Evolutionary conservation across 306 rosid species (phyloP), one percentile per base, ranked within the genome.

Genomic region (Phaseolus lunatus): DNA sequence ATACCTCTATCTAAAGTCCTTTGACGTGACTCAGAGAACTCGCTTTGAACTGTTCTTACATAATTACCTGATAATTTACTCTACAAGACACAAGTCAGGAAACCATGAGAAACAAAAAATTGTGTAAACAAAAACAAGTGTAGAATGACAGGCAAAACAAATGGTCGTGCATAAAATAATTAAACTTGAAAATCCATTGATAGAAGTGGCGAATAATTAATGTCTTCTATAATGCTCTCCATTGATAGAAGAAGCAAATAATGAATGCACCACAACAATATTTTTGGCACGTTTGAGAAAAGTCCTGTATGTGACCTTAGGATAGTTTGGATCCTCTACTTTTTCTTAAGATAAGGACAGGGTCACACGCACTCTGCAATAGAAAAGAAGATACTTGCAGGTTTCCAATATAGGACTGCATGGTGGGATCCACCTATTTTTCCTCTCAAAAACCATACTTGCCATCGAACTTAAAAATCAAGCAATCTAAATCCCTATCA

Each of bases 1-100:
- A 47, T 76, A 88, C 92, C 92, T 49, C 74, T 88, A 4, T 83
- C 81, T 56, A 88, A 70, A 31, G 89, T 84, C 82, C 92, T 82
- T 77, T 78, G 69, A 80, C 86, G 86, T 52, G 92, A 83, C 4
- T 80, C 81, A 54, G 90, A 78, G 53, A 72, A 70, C 27, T 75
- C 85, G 47, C 81, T 81, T 78, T 64, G 86, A 65, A 83, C 73
- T 20, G 86, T 53, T 77, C 23, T 73, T 37, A 88, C 81, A 71
- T 7, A 70, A 56, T 44, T 58, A 49, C 90, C 90, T 0, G 90
- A 75, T 65, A 83, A 20, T 24, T 70, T 75, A 75, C 89, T 84
- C 94, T 90, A 72, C 47, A 2, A n/a, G 26, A 33, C 77, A 70
- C 76, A n/a, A n/a, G n/a, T n/a, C n/a, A 78, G 22, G 18, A 78